Percentiles rank a stretch among this genome's conserved stretches.
These are phyloP conservation scores for Aquilaria agallochum DNA, from an alignment of 441 rosid species.

Conservation along the genomic window DNA sequence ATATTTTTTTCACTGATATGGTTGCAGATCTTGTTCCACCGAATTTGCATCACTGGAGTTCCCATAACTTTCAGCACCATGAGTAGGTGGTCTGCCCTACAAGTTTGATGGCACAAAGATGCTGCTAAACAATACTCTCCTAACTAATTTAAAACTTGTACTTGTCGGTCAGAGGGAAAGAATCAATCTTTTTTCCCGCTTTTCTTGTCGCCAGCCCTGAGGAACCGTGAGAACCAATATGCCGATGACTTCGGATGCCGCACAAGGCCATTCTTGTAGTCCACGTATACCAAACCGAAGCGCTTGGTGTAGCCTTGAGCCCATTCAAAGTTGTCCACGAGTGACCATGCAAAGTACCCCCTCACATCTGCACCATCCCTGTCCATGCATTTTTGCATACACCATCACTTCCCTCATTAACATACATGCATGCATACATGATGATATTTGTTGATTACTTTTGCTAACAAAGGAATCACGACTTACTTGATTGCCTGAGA, in stretches of 20 bases:
- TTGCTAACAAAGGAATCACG: neutral
- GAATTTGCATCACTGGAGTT: no score
- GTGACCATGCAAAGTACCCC: constrained; percentile 91
- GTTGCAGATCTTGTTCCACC: no score
- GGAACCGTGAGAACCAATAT: constrained; percentile 68
- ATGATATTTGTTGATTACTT: constrained; percentile 3
- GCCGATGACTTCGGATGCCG: constrained; percentile 90
- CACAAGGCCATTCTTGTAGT: constrained; percentile 69
- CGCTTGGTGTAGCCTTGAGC: constrained; percentile 85
- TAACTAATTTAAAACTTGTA: no score
- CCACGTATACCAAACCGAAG: constrained; percentile 76
- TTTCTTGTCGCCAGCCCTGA: constrained; percentile 45
- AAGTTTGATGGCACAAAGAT: no score
- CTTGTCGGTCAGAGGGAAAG: no score
- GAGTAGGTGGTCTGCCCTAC: no score
- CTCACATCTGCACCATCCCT: constrained; percentile 83
- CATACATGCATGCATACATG: constrained; percentile 1
- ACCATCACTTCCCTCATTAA: neutral
- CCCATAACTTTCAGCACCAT: no score
- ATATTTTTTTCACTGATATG: no score
- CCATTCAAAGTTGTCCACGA: constrained; percentile 92
- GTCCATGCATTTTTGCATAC: constrained; percentile 8
- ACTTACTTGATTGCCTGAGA: constrained; percentile 76
- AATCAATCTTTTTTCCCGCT: constrained; percentile 44
- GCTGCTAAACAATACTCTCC: no score